Base-by-base conservation (phyloP, 2,329 filamentous ascomycete genomes). In the Ilyonectria sp. region DNA sequence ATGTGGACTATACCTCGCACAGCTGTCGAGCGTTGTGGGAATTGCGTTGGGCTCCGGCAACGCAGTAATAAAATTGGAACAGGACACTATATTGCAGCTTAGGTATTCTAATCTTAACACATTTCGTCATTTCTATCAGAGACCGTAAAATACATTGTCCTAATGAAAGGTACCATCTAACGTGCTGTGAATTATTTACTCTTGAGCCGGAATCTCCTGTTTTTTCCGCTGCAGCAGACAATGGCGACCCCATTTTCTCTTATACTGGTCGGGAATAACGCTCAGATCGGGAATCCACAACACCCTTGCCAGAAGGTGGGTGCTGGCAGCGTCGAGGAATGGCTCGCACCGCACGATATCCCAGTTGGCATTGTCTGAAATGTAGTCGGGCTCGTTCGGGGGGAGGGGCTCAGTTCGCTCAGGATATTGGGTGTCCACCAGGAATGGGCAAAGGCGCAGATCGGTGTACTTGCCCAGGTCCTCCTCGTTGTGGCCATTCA, bases 401-500 rank as follows among this genome's bases (percentile, higher is more conserved):
- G 94, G 92, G 40, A 86, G 75, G 6, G 79, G 70, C 15, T 80
- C 80, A n/a, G 70, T 79, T 64, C 85, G 82, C 65, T 77, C 88
- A 0, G 92, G 91, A 74, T 95, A 94, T 68, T 93, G 91, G 0
- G 94, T 97, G 79, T 99, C 96, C 17, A 98, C 91, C 5, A 99
- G 78, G 80, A 97, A 98, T 9, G 90, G 86, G 80, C 96, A 99
- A 60, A 90, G 86, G 31, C 86, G 85, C 49, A 97, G 82, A 67
- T 95, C 90, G 40, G 90, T 92, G 79, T 98, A 97, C 89, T 98
- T 99, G 66, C 90, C 88, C 68, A 87, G 79, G 78, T 99, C 96
- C 80, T 98, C 95, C 71, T 91, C 85, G 76, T 99, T 99, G 69
- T 90, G 89, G 78, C 97, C 94, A 78, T 99, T 99, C 90, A 99